Base-by-base conservation (phyloP, 306 rosid genomes). In the Vigna nakashimae region DNA sequence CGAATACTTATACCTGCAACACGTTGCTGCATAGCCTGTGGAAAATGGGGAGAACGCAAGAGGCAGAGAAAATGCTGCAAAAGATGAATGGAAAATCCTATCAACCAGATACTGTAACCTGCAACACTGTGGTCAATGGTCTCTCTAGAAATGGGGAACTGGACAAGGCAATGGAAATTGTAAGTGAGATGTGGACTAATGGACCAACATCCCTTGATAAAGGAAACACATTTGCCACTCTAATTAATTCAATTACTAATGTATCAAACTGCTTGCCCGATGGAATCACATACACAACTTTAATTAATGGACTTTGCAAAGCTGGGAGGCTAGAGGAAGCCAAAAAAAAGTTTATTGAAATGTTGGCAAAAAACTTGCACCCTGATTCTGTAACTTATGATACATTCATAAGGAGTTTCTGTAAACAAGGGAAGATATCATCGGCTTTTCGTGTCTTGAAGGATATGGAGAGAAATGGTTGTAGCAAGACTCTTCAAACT, bases 391-490 rank as follows among this genome's bases (percentile, higher is more conserved):
- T 79, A 30, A 85, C 92, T 55, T 95, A 88, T 72, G 84, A 95
- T 81, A 82, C 81, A 1, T 90, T 95, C 72, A 89, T 95, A 67
- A 46, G 9, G 71, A 88, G 60, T 81, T 95, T 89, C 82, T 91
- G 98, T 80, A 89, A 91, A 82, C 87, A 88, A 84, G 97, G 97
- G 65, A 94, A 85, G 80, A 79, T 94, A 78, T 90, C 98, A 64
- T 92, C 95, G 3, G 98, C 97, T 20, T 95, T 92, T 80, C 91
- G 89, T 58, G 98, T 95, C 75, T 81, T 95, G 77, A 95, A 95
- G 85, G 98, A 95, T 84, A 92, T 91, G 97, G 97, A 95, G 86
- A 92, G 87, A 90, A 95, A 88, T 77, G 93, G 97, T 62, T 95
- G 97, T 89, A 87, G 76, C 88, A 95, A 88, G 87, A 95, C 86